Evolutionary conservation across 2,329 filamentous ascomycete species (phyloP).

Genomic region (Fusarium kyushuense): DNA sequence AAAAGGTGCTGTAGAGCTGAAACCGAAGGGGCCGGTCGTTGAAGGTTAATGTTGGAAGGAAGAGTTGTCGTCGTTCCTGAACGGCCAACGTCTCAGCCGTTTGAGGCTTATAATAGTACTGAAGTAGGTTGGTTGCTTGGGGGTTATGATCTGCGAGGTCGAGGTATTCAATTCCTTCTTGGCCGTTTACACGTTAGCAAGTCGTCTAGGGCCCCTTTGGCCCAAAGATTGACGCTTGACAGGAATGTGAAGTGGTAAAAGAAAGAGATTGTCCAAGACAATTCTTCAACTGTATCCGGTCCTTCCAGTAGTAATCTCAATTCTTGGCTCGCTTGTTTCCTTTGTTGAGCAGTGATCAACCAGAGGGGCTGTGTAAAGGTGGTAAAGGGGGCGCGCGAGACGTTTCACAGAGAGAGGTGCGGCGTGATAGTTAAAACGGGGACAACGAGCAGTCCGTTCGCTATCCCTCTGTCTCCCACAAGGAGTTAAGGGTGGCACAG

Average conservation of each 20-base stretch:
- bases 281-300: slow-evolving; percentile 1
- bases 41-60: slow-evolving; percentile 21
- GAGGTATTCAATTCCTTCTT: slow-evolving; percentile 1
- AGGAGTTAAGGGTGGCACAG: slow-evolving; percentile 30
- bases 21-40: slow-evolving; percentile 27
- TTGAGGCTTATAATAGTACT: slow-evolving; percentile 16
- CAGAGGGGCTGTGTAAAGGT: slow-evolving; percentile 23
- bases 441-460: slow-evolving; percentile 7
- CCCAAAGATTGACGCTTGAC: slow-evolving; percentile 16
- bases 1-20: slow-evolving; percentile 25
- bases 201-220: slow-evolving; percentile 12
- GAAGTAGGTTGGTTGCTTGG: neutral
- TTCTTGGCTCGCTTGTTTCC: slow-evolving; percentile 13
- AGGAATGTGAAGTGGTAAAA: slow-evolving; percentile 20
- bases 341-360: slow-evolving; percentile 20
- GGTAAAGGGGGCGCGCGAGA: slow-evolving; percentile 43
- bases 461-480: slow-evolving; percentile 1
- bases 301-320: neutral
- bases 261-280: slow-evolving; percentile 14
- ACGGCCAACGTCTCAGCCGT: slow-evolving; percentile 26
- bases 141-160: neutral
- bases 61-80: slow-evolving; percentile 36
- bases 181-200: slow-evolving; percentile 8
- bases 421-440: slow-evolving; percentile 38
- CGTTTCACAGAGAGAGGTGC: slow-evolving; percentile 47